Evolutionary conservation across 768 basidiomycete species (phyloP).

Genomic region (Suillus discolor): DNA sequence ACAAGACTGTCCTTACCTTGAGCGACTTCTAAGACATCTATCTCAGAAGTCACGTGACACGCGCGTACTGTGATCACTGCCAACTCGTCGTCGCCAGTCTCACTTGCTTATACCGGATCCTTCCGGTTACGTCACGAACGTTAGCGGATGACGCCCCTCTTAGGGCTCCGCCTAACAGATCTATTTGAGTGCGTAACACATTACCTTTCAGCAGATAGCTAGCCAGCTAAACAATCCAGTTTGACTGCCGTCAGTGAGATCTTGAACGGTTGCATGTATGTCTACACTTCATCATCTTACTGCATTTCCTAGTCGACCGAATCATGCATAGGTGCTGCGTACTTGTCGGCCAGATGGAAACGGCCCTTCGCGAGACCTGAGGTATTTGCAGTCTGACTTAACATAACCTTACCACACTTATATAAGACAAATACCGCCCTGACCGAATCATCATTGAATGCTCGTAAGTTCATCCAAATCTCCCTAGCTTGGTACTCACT

Average conservation of each 20-base stretch:
- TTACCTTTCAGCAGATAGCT: constrained; percentile 72
- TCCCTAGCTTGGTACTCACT: constrained; percentile 3
- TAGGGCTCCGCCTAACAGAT: too few species aligned
- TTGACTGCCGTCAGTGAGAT: constrained; percentile 91
- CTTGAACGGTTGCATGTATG: constrained; percentile 91
- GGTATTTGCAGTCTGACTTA: constrained; percentile 42
- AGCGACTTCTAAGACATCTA: too few species aligned
- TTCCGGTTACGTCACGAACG: too few species aligned
- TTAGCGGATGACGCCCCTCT: too few species aligned
- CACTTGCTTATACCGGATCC: too few species aligned
- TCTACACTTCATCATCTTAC: not conserved
- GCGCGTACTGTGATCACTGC: too few species aligned
- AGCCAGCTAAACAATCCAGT: constrained; percentile 83
- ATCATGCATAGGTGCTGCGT: constrained; percentile 74
- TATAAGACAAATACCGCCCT: constrained; percentile 74
- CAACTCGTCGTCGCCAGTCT: too few species aligned
- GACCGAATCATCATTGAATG: constrained; percentile 96
- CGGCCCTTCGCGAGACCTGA: constrained; percentile 84
- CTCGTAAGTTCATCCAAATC: constrained; percentile 58
- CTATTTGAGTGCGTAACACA: too few species aligned
- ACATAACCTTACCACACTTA: not conserved
- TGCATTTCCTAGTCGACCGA: not conserved
- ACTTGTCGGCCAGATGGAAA: constrained; percentile 94
- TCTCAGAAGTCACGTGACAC: too few species aligned
- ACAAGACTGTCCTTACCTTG: too few species aligned